Evolutionary conservation across 805 yeast genomes (phyloP).

Genomic region (Wickerhamomyces bisporus): DNA sequence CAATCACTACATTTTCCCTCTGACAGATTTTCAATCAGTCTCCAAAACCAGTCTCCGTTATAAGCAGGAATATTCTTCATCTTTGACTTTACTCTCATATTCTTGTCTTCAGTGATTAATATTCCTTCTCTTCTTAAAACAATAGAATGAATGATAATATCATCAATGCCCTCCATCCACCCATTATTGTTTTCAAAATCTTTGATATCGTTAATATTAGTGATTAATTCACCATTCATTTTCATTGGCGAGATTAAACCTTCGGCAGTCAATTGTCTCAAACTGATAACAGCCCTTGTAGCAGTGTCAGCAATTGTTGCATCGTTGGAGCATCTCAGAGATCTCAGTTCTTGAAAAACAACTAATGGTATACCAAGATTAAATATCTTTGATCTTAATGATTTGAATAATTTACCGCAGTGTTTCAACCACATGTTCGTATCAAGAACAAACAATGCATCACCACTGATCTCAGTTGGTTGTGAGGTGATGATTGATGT

Average conservation of each 20-base stretch:
- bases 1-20: constrained; percentile 51
- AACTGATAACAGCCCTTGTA: constrained; percentile 70
- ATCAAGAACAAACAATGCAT: constrained; percentile 59
- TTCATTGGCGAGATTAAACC: constrained; percentile 53
- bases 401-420: constrained; percentile 70
- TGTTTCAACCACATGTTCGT: constrained; percentile 80
- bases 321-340: constrained; percentile 65
- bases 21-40: constrained; percentile 39
- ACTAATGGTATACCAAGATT: constrained; percentile 64
- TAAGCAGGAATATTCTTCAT: constrained; percentile 48
- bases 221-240: constrained; percentile 65
- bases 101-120: constrained; percentile 68
- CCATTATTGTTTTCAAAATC: constrained; percentile 70
- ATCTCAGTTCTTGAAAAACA: constrained; percentile 72
- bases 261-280: constrained; percentile 59
- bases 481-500: background rate
- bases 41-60: constrained; percentile 58
- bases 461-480: constrained; percentile 3
- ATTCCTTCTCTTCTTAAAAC: constrained; percentile 23
- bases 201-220: constrained; percentile 62
- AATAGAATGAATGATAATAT: constrained; percentile 31
- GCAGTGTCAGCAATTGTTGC: constrained; percentile 75
- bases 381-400: constrained; percentile 54
- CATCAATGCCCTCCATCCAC: constrained; percentile 72
- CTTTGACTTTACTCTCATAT: constrained; percentile 63